Base-by-base conservation (phyloP, 2,329 filamentous ascomycete genomes). In the Talaromyces sp. region DNA sequence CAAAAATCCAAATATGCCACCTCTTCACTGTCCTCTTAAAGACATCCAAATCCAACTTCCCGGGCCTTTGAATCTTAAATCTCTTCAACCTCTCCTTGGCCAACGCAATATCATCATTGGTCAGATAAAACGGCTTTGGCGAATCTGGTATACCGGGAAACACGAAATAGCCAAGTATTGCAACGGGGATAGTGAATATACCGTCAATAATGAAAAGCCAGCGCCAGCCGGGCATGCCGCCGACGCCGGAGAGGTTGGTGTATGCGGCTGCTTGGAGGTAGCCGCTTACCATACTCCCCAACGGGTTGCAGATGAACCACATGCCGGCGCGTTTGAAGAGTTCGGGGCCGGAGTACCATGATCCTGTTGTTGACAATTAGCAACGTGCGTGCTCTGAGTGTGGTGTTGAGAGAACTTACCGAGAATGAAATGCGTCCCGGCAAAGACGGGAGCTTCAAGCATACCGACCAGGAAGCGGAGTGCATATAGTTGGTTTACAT, bases 121-220 rank as follows among this genome's bases (percentile, higher is more conserved):
- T 76, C 11, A 81, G 57, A 58, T 73, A 79, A 49, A 78, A 79
- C 1, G 80, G 77, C 19, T 77, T 78, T 1, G 79, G 75, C 2
- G 71, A 73, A 41, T 78, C 79, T 0, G 80, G 80, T 69, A 75
- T 75, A 0, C 79, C 79, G 0, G 80, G 79, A 60, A 75, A 75
- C 3, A 85, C 79, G 7, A 86, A 72, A 69, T 81, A 87, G 0
- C 85, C 85, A 5, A 83, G 79, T 1, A 87, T 64, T 1, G 83
- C 83, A 14, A 87, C 81, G 0, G 85, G 85, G 3, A 87, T 76
- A 2, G 83, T 85, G 68, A 87, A 54, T 54, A 85, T 75, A 0
- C 83, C 83, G 68, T 87, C 84, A 49, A 87, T 83, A 45, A 88
- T 83, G 64, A 87, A 88, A 0, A 87, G 76, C 84, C 82, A 84